These are phyloP conservation scores for Populus tremula DNA, from an alignment of 345 rosid species.

Conservation along the genomic window DNA sequence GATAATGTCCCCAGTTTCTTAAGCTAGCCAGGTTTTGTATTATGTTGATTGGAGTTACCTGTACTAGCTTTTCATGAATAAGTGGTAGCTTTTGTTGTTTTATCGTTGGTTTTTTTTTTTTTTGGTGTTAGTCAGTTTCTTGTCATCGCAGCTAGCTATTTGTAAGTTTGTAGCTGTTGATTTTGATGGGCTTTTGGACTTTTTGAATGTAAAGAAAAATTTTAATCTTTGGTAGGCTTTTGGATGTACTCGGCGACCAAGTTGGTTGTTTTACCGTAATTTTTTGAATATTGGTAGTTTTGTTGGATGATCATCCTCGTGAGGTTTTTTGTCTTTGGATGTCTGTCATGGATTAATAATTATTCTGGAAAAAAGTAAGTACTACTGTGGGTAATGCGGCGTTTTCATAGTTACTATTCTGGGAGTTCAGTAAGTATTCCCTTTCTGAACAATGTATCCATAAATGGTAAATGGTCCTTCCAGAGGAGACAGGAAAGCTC, in stretches of 20 bases:
- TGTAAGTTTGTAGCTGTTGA: neutral
- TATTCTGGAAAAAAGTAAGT: too few species aligned
- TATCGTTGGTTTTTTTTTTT: neutral
- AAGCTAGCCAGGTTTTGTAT: neutral
- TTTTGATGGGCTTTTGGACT: neutral
- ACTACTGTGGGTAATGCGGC: too few species aligned
- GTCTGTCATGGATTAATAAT: neutral
- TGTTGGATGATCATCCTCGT: neutral
- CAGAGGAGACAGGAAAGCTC: too few species aligned
- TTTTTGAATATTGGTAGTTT: neutral
- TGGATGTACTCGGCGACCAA: conserved; percentile 9
- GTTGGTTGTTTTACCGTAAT: neutral
- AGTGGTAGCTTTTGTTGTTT: neutral
- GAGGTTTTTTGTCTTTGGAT: conserved; percentile 1
- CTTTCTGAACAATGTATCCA: too few species aligned
- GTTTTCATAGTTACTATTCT: too few species aligned
- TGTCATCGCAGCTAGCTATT: conserved; percentile 1
- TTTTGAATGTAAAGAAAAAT: neutral
- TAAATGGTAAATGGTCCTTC: too few species aligned
- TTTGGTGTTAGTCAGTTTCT: neutral
- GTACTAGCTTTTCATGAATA: neutral
- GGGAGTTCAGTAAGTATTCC: too few species aligned
- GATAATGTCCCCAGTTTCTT: neutral
- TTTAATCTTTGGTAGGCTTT: neutral
- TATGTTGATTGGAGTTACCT: neutral